A percentile compares a stretch with the other conserved stretches of the same genome.
Evolutionary conservation across 257 asterid species (phyloP).

Genomic region (Osmanthus fragrans): DNA sequence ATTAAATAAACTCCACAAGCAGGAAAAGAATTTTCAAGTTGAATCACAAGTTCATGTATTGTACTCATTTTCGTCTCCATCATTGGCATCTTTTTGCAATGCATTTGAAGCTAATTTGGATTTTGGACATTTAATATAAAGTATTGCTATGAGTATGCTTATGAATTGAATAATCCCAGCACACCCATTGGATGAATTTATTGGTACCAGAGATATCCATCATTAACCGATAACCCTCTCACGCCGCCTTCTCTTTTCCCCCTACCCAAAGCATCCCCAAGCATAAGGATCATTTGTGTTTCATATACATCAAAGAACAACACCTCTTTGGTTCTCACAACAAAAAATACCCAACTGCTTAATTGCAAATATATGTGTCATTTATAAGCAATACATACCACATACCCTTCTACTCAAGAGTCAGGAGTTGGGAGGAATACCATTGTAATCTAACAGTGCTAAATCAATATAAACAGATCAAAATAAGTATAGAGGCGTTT

Average conservation of each 20-base stretch:
- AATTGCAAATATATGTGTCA: background rate
- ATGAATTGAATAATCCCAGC: background rate
- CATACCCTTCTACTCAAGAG: background rate
- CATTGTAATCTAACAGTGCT: background rate
- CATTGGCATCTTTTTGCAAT: background rate
- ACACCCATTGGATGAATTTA: background rate
- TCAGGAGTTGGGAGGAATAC: background rate
- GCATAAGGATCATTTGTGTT: background rate
- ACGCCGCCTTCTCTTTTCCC: background rate
- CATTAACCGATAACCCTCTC: background rate
- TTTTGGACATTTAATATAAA: background rate
- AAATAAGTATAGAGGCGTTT: background rate
- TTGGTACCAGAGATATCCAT: background rate
- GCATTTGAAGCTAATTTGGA: background rate
- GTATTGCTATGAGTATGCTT: background rate
- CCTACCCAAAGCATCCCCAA: background rate
- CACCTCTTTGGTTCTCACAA: background rate
- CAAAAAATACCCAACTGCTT: background rate
- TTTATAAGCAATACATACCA: background rate
- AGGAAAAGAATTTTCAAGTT: background rate
- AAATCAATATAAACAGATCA: background rate
- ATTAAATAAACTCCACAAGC: background rate
- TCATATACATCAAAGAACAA: background rate
- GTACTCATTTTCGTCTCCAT: background rate
- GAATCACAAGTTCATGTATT: background rate